Evolutionary conservation across 1,284 basidiomycete species (phyloP).

Genomic region (Sporisorium scitamineum): DNA sequence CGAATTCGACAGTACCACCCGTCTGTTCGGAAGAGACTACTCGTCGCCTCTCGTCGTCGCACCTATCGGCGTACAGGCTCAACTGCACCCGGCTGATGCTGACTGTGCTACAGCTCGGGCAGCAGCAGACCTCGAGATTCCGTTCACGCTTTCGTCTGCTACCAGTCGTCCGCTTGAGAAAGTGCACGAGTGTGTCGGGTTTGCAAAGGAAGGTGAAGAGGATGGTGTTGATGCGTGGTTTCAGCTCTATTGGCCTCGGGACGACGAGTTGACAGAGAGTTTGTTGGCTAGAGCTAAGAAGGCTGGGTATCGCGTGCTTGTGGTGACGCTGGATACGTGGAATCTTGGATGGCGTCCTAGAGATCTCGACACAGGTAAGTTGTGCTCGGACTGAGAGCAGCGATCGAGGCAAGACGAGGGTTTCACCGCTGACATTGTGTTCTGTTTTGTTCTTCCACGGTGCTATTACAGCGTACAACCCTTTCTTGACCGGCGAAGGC

Average conservation of each 20-base stretch:
- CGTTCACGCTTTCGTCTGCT: slow-evolving; percentile 59
- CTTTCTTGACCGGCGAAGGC: slow-evolving; percentile 74
- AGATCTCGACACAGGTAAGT: slow-evolving; percentile 47
- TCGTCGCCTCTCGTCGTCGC: slow-evolving; percentile 56
- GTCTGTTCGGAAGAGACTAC: slow-evolving; percentile 52
- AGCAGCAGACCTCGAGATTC: slow-evolving; percentile 47
- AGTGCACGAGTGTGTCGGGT: slow-evolving; percentile 41
- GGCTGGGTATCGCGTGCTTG: slow-evolving; percentile 77
- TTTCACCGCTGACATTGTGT: not conserved
- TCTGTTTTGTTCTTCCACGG: not conserved
- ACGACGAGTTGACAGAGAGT: slow-evolving; percentile 76
- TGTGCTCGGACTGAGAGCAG: not conserved
- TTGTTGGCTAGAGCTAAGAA: slow-evolving; percentile 77
- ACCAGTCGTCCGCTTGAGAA: slow-evolving; percentile 52
- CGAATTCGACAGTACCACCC: slow-evolving; percentile 39
- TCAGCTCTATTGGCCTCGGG: slow-evolving; percentile 73
- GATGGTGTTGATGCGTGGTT: slow-evolving; percentile 55
- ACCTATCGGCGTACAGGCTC: slow-evolving; percentile 61
- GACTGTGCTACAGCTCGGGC: slow-evolving; percentile 52
- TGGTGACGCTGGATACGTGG: slow-evolving; percentile 70
- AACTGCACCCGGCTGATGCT: slow-evolving; percentile 42
- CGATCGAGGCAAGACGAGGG: not conserved
- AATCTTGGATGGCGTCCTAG: slow-evolving; percentile 54
- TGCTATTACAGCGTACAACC: slow-evolving; percentile 73
- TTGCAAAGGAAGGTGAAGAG: slow-evolving; percentile 22